phyloP scores from a whole-genome alignment of 257 asterid species.

The Mitragyna speciosa region DNA sequence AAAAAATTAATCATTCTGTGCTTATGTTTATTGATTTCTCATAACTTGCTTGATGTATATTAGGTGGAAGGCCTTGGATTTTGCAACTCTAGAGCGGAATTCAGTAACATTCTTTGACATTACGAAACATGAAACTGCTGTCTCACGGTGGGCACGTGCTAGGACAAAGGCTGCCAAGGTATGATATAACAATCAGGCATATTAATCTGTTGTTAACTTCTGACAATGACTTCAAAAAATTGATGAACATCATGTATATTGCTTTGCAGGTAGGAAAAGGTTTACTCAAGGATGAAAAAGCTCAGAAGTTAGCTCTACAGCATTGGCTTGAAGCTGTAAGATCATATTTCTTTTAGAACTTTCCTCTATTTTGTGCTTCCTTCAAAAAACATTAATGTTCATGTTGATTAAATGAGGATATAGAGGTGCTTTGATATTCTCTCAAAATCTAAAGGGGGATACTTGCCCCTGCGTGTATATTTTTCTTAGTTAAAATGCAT shows the following conservation, averaged over 20 bases:
- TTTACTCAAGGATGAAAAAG: constrained; percentile 61
- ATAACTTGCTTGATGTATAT: background rate
- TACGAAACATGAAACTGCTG: constrained; percentile 56
- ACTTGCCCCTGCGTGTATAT: background rate
- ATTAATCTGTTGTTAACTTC: background rate
- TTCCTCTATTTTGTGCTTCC: background rate
- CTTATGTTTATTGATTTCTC: constrained; percentile 7
- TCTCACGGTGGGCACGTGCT: constrained; percentile 65
- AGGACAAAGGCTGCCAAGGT: constrained; percentile 66
- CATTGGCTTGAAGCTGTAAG: constrained; percentile 89
- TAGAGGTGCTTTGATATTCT: background rate
- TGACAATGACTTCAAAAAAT: background rate
- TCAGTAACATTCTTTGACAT: constrained; percentile 55
- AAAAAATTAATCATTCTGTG: background rate
- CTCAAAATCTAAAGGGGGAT: background rate
- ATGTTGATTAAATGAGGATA: background rate
- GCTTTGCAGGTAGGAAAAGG: constrained; percentile 68
- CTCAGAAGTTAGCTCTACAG: constrained; percentile 71
- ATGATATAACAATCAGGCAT: background rate
- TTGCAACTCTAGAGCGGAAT: constrained; percentile 48
- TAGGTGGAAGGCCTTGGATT: constrained; percentile 80
- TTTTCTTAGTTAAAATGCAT: background rate
- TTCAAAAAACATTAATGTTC: background rate
- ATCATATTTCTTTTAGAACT: constrained; percentile 3
- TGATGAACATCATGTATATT: background rate